These are phyloP conservation scores for Podaxis sp. DNA, from an alignment of 768 basidiomycete species.

Conservation along the genomic window DNA sequence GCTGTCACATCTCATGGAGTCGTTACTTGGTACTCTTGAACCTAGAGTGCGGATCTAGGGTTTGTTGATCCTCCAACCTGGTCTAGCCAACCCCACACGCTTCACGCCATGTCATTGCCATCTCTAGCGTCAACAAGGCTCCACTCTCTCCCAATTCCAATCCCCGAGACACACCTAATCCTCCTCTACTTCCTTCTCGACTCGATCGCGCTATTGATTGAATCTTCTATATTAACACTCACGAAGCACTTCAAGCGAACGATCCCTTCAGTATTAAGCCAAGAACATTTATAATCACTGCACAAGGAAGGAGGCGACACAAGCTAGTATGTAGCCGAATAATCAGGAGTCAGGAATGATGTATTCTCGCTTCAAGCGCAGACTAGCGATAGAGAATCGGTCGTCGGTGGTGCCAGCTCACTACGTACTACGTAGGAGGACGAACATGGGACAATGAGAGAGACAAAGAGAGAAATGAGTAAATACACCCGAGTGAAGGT, in stretches of 20 bases:
- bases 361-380: neutral
- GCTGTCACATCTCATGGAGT: neutral
- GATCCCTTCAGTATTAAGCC: neutral
- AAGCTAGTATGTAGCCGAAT: neutral
- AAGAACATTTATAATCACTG: neutral
- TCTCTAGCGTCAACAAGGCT: too few species aligned
- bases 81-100: neutral
- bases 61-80: neutral
- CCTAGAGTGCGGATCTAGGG: too few species aligned
- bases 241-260: neutral
- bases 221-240: neutral
- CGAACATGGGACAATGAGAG: neutral
- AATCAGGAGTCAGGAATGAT: neutral
- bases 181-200: too few species aligned
- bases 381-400: neutral
- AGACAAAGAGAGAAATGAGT: neutral
- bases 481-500: neutral
- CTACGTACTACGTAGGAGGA: neutral
- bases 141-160: too few species aligned
- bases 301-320: neutral
- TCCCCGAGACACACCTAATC: too few species aligned
- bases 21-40: slow-evolving; percentile 1
- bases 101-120: too few species aligned
- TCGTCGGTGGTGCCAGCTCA: neutral
- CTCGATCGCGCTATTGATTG: neutral